Evolutionary conservation across 345 rosid genomes (phyloP), one percentile per base, ranked within the genome.

Genomic region (Salix caprea): DNA sequence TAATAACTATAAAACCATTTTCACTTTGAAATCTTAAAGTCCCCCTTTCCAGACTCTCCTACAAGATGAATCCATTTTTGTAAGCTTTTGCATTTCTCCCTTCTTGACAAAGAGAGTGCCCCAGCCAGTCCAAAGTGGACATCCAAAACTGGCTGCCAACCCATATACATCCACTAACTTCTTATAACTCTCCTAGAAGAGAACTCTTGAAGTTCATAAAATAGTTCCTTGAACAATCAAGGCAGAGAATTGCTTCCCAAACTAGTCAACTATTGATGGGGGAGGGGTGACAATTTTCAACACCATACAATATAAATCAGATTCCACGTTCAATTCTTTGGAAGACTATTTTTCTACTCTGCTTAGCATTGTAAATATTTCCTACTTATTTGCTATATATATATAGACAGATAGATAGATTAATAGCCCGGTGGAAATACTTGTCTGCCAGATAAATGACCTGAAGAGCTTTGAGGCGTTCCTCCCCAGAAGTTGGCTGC

Each of bases 391-490:
- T 40, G 44, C 44, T 40, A 40, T 40, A 40, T 40, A 40, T 40
- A 34, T 0, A 34, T 34, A 34, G 5, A 34, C 4, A 34, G 4
- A 46, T 14, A 28, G 30, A 28, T 30, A 3, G 16, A 15, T 15
- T 48, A 18, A 48, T 18, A 48, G 19, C 21, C 21, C 18, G 52
- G 18, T 46, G 18, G 52, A 16, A 46, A 46, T 13, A 13, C 5
- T 46, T 46, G 19, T 46, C 19, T 15, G 52, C 16, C 3, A 46
- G 6, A 16, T 1, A 50, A 50, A 18, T 50, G 56, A 18, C n/a
- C 93, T 90, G 93, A 75, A 88, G 87, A 80, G 91, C 87, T 70
- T 80, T 71, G n/a, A 90, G 68, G 64, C 89, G 79, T 73, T 90
- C 89, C 71, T 84, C 86, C 28, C 82, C 65, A 60, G 74, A 74